A percentile compares a stretch with the other conserved stretches of the same genome.
Evolutionary conservation across 2,329 filamentous ascomycete genomes (phyloP).

Genomic region (Aureobasidium sp.): DNA sequence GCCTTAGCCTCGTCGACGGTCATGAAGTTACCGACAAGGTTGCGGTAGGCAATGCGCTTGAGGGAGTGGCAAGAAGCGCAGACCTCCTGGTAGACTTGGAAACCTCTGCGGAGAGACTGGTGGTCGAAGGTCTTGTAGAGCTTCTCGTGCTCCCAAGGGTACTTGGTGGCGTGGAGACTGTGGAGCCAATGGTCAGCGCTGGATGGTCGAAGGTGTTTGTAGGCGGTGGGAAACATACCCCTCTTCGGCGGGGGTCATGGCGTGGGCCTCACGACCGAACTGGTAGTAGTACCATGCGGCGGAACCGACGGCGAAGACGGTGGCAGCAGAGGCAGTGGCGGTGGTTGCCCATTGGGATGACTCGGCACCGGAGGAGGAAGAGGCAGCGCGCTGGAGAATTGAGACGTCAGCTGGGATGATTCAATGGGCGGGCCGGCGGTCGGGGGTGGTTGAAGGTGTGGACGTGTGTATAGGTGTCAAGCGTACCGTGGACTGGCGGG

Average conservation of each 20-base stretch:
- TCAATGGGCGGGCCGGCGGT: constrained; percentile 22
- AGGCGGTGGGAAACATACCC: constrained; percentile 60
- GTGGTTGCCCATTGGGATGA: constrained; percentile 74
- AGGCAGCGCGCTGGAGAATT: constrained; percentile 51
- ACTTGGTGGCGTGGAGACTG: constrained; percentile 83
- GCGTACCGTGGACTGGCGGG: constrained; percentile 39
- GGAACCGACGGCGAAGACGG: constrained; percentile 76
- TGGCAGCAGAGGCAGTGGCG: constrained; percentile 77
- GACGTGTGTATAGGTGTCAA: not conserved
- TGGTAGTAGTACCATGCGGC: constrained; percentile 97
- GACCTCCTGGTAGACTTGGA: constrained; percentile 98
- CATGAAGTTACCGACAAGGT: constrained; percentile 82
- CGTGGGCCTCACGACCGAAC: constrained; percentile 79
- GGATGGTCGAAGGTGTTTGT: not conserved
- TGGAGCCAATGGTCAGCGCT: constrained; percentile 16
- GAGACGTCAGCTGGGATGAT: constrained; percentile 17
- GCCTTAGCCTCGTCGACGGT: constrained; percentile 98
- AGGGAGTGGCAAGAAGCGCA: constrained; percentile 98
- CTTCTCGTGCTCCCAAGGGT: constrained; percentile 92
- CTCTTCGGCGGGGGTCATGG: constrained; percentile 91
- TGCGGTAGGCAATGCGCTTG: constrained; percentile 84
- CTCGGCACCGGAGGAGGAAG: constrained; percentile 59
- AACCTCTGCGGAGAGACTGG: constrained; percentile 94
- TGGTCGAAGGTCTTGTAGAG: constrained; percentile 96
- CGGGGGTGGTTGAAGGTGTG: constrained; percentile 15